These are phyloP conservation scores for Dissoconium aciculare DNA, from an alignment of 2,329 filamentous ascomycete genomes.

Conservation along the genomic window DNA sequence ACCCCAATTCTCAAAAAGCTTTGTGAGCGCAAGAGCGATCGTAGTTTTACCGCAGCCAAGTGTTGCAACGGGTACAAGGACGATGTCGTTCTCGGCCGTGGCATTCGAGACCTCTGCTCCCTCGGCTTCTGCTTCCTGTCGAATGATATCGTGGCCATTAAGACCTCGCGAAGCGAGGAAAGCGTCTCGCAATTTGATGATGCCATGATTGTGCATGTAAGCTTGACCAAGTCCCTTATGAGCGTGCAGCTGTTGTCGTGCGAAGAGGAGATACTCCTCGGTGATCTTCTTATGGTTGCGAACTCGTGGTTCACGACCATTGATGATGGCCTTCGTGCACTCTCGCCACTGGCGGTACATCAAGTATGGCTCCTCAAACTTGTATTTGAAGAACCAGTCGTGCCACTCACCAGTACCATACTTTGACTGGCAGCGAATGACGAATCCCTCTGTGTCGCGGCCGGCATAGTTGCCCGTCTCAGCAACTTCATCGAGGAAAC, in stretches of 20 bases:
- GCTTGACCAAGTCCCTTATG: constrained; percentile 52
- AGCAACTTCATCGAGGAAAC: constrained; percentile 69
- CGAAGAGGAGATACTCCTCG: constrained; percentile 76
- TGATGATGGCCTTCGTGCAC: constrained; percentile 80
- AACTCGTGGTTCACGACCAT: constrained; percentile 55
- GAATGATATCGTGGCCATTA: constrained; percentile 78
- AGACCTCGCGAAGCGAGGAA: constrained; percentile 73
- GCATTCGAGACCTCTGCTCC: constrained; percentile 36
- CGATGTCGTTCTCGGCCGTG: constrained; percentile 50
- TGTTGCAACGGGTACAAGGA: constrained; percentile 82
- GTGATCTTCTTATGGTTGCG: constrained; percentile 85
- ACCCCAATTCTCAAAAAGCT: constrained; percentile 77
- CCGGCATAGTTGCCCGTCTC: constrained; percentile 82
- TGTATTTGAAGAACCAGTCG: constrained; percentile 99
- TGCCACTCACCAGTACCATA: constrained; percentile 37
- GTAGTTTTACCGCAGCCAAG: constrained; percentile 97
- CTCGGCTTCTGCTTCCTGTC: constrained; percentile 48
- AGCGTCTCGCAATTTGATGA: constrained; percentile 77
- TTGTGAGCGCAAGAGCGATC: constrained; percentile 61
- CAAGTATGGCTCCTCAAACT: constrained; percentile 95
- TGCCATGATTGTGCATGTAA: constrained; percentile 84
- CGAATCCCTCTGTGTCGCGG: constrained; percentile 90
- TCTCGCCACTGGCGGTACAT: constrained; percentile 99
- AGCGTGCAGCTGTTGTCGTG: constrained; percentile 53
- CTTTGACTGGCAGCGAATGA: constrained; percentile 69